Conservation (phyloP, 768 basidiomycete genomes). For the Tylopilus felleus region DNA sequence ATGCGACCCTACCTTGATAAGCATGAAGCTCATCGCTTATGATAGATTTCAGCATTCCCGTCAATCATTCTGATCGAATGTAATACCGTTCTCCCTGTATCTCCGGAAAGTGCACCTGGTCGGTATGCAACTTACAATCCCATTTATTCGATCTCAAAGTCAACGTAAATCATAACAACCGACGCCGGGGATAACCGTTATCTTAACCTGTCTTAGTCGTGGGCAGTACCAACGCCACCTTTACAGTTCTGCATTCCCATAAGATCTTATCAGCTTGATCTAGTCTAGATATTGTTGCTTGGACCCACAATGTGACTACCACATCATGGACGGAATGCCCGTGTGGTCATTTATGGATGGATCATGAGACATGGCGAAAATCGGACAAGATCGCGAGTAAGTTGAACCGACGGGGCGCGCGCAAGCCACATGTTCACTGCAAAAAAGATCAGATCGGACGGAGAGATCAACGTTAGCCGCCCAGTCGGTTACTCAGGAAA, state of each 20-base stretch:
- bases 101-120: neutral
- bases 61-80: neutral
- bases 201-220: neutral
- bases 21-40: neutral
- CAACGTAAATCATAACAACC: constrained; percentile 5
- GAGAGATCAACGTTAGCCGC: constrained; percentile 5
- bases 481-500: neutral
- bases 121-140: neutral
- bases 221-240: constrained; percentile 13
- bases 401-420: neutral
- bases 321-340: neutral
- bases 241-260: constrained; percentile 11
- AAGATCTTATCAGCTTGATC: neutral
- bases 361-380: constrained; percentile 1
- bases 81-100: neutral
- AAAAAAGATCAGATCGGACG: constrained; percentile 1
- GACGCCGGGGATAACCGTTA: constrained; percentile 13
- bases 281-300: constrained; percentile 2
- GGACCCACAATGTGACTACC: constrained; percentile 16
- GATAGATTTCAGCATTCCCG: neutral
- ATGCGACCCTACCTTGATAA: constrained; percentile 2
- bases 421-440: neutral
- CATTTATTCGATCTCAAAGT: neutral
- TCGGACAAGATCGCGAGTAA: neutral
- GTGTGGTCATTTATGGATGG: constrained; percentile 9